These are phyloP conservation scores for Globisporangium yorkense DNA, from an alignment of 352 stramenopile genomes.

Conservation along the genomic window DNA sequence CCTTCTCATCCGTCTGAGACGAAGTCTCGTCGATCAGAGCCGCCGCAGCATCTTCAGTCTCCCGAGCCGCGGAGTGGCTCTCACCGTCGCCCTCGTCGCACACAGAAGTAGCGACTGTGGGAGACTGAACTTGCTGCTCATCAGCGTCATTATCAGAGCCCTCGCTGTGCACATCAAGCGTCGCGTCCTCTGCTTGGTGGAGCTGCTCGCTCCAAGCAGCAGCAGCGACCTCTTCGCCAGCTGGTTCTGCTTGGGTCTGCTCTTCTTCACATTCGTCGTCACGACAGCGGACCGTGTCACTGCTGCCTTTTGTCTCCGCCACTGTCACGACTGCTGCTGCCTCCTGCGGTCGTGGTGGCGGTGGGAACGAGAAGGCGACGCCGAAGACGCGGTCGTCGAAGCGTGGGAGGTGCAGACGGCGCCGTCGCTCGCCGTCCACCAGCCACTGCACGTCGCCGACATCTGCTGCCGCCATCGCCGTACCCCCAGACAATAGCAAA, in stretches of 20 bases:
- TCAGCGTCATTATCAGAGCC: no score
- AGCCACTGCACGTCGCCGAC: constrained; percentile 17
- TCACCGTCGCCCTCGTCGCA: no score
- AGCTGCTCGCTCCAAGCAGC: not conserved
- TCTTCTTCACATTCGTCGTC: not conserved
- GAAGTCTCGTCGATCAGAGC: not conserved
- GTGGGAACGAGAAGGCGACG: constrained; percentile 22
- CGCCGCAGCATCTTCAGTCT: no score
- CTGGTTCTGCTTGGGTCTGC: constrained; percentile 6
- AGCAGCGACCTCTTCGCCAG: not conserved
- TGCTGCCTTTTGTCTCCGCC: not conserved
- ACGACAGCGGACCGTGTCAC: not conserved
- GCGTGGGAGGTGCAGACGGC: constrained; percentile 33
- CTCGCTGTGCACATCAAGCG: not conserved
- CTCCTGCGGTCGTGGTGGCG: not conserved
- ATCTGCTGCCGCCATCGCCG: not conserved
- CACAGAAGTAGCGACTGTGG: no score
- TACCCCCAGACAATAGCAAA: constrained; percentile 21
- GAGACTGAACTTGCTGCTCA: no score
- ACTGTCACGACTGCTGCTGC: not conserved
- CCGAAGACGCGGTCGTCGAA: constrained; percentile 38
- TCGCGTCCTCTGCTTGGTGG: constrained; percentile 13
- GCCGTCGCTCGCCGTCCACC: constrained; percentile 7
- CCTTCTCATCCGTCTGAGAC: not conserved
- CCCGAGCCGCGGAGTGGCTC: no score